Conservation (phyloP, 495 filamentous ascomycete species). For the Staphylotrichum longicolle region DNA sequence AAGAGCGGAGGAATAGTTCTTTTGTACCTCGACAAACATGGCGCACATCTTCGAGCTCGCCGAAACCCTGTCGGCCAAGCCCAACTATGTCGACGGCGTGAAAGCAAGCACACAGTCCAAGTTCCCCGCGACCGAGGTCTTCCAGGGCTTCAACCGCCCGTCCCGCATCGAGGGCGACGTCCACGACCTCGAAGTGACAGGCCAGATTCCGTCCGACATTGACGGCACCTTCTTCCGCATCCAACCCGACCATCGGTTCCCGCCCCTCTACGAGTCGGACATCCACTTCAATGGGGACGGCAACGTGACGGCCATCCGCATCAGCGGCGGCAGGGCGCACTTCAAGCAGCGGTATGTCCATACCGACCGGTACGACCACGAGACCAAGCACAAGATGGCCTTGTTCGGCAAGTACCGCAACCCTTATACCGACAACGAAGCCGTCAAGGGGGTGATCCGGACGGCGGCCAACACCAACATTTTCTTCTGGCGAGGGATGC, state of each 20-base stretch:
- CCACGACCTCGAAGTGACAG: slow-evolving; percentile 49
- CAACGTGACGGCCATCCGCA: slow-evolving; percentile 52
- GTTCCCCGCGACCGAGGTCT: slow-evolving; percentile 47
- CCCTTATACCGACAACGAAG: slow-evolving; percentile 52
- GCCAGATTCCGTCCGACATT: slow-evolving; percentile 49
- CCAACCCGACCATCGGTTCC: slow-evolving; percentile 50
- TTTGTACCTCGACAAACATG: slow-evolving; percentile 28
- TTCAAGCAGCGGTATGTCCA: slow-evolving; percentile 54
- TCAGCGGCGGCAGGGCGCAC: slow-evolving; percentile 48
- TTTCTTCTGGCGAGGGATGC: slow-evolving; percentile 49
- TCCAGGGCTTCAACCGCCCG: slow-evolving; percentile 48
- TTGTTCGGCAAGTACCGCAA: slow-evolving; percentile 57
- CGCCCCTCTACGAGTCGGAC: slow-evolving; percentile 52
- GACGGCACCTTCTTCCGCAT: slow-evolving; percentile 55
- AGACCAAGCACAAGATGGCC: slow-evolving; percentile 40
- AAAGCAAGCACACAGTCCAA: slow-evolving; percentile 35
- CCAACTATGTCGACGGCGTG: no score
- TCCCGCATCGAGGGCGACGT: slow-evolving; percentile 49
- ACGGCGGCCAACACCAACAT: slow-evolving; percentile 57
- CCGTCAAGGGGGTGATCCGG: slow-evolving; percentile 47
- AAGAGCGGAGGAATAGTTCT: no score
- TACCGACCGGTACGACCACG: slow-evolving; percentile 49
- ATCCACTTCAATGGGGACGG: slow-evolving; percentile 48
- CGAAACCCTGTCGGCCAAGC: slow-evolving; percentile 19
- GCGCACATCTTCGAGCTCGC: slow-evolving; percentile 46